Evolutionary conservation across 768 basidiomycete genomes (phyloP), one percentile per base, ranked within the genome.

Genomic region (Tricholoma flavovirens): DNA sequence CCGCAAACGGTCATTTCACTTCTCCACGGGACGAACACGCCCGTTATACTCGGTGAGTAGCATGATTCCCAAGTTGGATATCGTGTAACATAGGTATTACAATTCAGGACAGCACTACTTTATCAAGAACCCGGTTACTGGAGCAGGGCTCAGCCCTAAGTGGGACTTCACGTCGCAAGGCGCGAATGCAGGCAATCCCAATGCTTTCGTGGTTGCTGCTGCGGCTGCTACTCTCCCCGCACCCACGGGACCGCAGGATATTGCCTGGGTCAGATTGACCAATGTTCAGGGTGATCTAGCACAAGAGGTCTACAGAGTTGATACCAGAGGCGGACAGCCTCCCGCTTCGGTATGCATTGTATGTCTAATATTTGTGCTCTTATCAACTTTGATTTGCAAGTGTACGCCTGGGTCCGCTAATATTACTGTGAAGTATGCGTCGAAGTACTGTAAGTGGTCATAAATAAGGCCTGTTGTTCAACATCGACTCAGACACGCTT

Each of bases 181-280:
- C 3, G 61, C 63, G n/a, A 68, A 70, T 15, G 64, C 67, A 35
- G 77, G 76, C 6, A 73, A 80, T 54, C 52, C 73, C 0, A 62
- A 76, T 36, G 79, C 79, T 3, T 83, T 73, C 57, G 77, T 80
- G 22, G 64, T 81, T 29, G 82, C 68, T 9, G 73, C 74, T 12
- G 79, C 75, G 61, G 64, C 66, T 17, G 76, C 67, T 0, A 69
- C 71, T 53, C 51, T 83, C 6, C 61, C 74, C 4, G 72, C 80
- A 0, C 78, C 80, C 4, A 70, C 69, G 4, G 70, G 75, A 17
- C 45, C 64, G 0, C 52, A 65, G 32, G 77, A 86, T 60, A 72
- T 87, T 22, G 80, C 83, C 57, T 85, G 82, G 80, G 69, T 86
- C 4, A 67, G 75, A 59, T 63, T 88, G 19, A 72, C 68, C n/a